Evolutionary conservation across 2,329 filamentous ascomycete genomes (phyloP).

Genomic region (Colletotrichum neosansevieriae): DNA sequence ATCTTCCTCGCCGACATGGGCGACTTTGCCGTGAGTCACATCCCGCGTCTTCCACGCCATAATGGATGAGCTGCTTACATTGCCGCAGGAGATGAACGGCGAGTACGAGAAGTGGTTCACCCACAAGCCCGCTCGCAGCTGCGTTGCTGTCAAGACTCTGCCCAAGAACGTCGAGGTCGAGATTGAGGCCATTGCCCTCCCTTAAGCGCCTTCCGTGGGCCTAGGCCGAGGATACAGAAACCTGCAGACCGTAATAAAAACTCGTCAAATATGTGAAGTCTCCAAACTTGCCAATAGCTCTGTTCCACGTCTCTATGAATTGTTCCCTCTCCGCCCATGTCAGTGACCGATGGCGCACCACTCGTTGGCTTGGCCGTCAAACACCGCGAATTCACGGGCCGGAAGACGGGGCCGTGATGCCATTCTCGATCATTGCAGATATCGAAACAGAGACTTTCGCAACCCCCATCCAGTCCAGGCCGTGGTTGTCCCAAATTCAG

Average conservation of each 20-base stretch:
- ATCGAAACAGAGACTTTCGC: no score
- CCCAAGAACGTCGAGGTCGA: constrained; percentile 89
- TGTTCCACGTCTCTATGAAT: neutral
- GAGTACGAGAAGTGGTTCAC: constrained; percentile 87
- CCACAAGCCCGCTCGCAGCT: constrained; percentile 89
- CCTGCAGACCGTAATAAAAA: constrained; percentile 12
- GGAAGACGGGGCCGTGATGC: no score
- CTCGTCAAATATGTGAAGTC: constrained; percentile 6
- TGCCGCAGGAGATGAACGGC: constrained; percentile 78
- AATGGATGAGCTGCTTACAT: neutral
- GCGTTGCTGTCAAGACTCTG: constrained; percentile 89
- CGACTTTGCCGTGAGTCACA: constrained; percentile 74
- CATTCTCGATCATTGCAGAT: no score
- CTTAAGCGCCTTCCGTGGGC: constrained; percentile 52
- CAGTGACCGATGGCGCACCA: no score
- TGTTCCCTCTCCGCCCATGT: no score
- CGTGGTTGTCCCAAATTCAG: no score
- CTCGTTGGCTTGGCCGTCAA: no score
- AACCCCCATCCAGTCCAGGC: no score
- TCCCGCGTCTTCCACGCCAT: no score
- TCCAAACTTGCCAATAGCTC: neutral
- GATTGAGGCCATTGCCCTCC: constrained; percentile 87
- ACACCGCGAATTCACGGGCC: no score
- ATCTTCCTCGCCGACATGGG: constrained; percentile 94
- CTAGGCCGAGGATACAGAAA: neutral